phyloP scores from a whole-genome alignment of 768 basidiomycete species.

The Termitomyces sp. region DNA sequence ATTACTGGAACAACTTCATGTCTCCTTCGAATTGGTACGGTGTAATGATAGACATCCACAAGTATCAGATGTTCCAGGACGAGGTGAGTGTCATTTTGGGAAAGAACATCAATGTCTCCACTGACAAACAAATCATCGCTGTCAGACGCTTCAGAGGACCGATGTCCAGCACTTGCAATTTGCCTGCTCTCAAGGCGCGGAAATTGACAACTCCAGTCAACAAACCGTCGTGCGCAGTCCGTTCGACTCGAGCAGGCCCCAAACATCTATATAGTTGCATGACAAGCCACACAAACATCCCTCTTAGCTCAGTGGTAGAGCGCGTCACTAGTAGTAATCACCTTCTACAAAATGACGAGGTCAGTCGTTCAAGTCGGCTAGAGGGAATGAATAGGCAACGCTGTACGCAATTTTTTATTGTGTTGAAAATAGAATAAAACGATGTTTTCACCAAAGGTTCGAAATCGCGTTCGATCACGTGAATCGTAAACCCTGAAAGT shows the following conservation, averaged over 20 bases:
- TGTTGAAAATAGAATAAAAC: too few species aligned
- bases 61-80: constrained; percentile 70
- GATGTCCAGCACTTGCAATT: constrained; percentile 47
- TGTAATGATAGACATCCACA: constrained; percentile 76
- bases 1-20: constrained; percentile 64
- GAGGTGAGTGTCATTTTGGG: constrained; percentile 35
- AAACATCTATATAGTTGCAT: too few species aligned
- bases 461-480: too few species aligned
- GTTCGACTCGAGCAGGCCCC: too few species aligned
- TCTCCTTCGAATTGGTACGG: constrained; percentile 45
- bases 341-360: background rate
- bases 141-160: constrained; percentile 38
- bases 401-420: too few species aligned
- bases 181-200: constrained; percentile 44
- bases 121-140: background rate
- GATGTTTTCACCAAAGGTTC: too few species aligned
- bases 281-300: too few species aligned
- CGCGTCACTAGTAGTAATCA: constrained; percentile 26
- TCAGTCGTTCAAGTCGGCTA: background rate
- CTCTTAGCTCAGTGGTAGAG: constrained; percentile 34
- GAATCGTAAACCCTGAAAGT: too few species aligned
- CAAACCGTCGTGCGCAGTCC: too few species aligned
- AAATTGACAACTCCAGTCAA: constrained; percentile 44
- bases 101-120: background rate
- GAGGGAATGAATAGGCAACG: background rate